Evolutionary conservation across 345 rosid genomes (phyloP).

Genomic region (Brassica incana): DNA sequence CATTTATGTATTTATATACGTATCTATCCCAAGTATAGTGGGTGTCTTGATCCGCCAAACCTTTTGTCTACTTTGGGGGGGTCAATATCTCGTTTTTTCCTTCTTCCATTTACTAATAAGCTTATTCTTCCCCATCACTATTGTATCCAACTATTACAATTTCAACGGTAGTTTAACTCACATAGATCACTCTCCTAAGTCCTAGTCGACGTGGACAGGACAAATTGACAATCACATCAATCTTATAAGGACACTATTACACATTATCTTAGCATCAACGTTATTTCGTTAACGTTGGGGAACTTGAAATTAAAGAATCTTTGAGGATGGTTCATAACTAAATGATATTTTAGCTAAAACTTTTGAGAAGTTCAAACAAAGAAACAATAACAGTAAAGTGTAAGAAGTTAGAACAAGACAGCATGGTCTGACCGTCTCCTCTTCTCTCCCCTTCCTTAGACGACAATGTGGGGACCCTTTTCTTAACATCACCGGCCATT

Average conservation of each 20-base stretch:
- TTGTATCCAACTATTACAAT: conserved; percentile 10
- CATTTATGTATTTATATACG: neutral
- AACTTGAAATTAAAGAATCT: conserved; percentile 14
- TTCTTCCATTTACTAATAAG: neutral
- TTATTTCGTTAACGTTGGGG: conserved; percentile 8
- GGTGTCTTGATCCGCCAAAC: conserved; percentile 30
- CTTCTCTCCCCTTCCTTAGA: conserved; percentile 18
- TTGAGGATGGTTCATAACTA: conserved; percentile 3
- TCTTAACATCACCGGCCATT: neutral
- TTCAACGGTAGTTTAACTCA: neutral
- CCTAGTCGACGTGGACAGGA: neutral
- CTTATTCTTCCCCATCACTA: neutral
- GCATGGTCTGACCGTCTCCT: conserved; percentile 38
- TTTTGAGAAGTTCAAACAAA: neutral
- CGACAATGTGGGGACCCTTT: conserved; percentile 31
- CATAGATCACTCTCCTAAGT: neutral
- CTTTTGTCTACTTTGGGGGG: conserved; percentile 23
- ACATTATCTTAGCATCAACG: conserved; percentile 6
- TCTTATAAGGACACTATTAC: neutral
- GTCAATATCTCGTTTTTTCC: conserved; percentile 18
- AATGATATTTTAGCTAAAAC: neutral
- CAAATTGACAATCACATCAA: neutral
- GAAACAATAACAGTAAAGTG: neutral
- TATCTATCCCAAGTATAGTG: conserved; percentile 1
- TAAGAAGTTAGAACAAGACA: conserved; percentile 8